Evolutionary conservation across 345 rosid species (phyloP), one percentile per base, ranked within the genome.

Genomic region (thale cress (Arabidopsis thaliana)): DNA sequence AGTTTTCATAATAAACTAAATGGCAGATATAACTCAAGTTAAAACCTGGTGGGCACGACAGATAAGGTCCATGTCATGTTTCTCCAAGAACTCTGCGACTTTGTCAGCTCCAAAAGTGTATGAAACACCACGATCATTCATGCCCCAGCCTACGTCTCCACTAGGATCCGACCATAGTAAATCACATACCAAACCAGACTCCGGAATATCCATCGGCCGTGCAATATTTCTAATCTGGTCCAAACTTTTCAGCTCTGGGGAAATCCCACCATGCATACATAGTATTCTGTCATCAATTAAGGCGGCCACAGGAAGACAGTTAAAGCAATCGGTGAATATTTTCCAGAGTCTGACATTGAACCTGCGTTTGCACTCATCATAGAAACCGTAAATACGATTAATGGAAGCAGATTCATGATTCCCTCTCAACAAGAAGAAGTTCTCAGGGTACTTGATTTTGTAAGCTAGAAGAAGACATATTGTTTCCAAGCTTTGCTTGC

Each of bases 181-280:
- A 78, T 93, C 96, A 80, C 98, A 93, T 5, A 93, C 95, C 80
- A 93, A 85, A 69, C 98, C 96, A 33, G 91, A 78, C 69, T 93
- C 96, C 2, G 98, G 98, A 77, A 90, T 85, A 83, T 90, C 95
- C 80, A 85, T 77, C 5, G 98, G 97, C n/a, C 98, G 95, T 20
- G 84, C 16, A 46, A 93, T 67, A 63, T 53, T 87, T 72, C 90
- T 90, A 63, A 93, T 93, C 77, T 90, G 87, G 78, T 93, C 93
- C 83, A 93, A 79, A 75, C 77, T 67, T 14, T 81, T 78, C 80
- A 93, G 59, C 64, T 93, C 96, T 65, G 98, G 98, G 67, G 98
- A 93, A 71, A 93, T 87, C 44, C 96, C 98, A 74, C 96, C 98
- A 66, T 93, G 98, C 98, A 93, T 93, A 82, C 98, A 93, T 65